A percentile compares a stretch with the other conserved stretches of the same genome.
Evolutionary conservation across 2,329 filamentous ascomycete species (phyloP).

Genomic region (Colletotrichum sp.): DNA sequence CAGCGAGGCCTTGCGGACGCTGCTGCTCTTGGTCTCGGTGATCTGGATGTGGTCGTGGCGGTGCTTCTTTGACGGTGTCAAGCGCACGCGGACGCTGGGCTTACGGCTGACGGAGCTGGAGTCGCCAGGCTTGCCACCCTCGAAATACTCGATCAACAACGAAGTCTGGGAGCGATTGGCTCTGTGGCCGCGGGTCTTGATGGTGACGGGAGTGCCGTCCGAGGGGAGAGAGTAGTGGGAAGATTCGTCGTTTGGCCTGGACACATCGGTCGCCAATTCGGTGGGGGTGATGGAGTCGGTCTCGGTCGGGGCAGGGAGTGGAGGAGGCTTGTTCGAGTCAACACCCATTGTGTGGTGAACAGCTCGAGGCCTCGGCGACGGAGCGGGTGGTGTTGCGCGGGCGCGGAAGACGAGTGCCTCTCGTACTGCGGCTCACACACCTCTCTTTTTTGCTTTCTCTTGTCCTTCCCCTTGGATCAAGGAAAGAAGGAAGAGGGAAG

Average conservation of each 20-base stretch:
- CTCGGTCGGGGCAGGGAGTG: conserved; percentile 81
- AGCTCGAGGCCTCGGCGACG: conserved; percentile 16
- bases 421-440: conserved; percentile 19
- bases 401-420: conserved; percentile 15
- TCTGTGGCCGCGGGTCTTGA: conserved; percentile 74
- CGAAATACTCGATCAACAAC: conserved; percentile 93
- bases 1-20: conserved; percentile 68
- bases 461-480: conserved; percentile 13
- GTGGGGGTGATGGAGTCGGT: conserved; percentile 69
- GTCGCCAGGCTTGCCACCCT: conserved; percentile 69
- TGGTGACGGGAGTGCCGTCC: conserved; percentile 90
- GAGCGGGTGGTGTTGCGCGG: conserved; percentile 8
- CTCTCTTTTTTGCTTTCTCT: conserved; percentile 7
- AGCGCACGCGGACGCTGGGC: conserved; percentile 79
- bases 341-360: conserved; percentile 54
- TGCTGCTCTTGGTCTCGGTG: conserved; percentile 75
- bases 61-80: conserved; percentile 78
- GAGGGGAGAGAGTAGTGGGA: conserved; percentile 83
- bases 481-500: conserved; percentile 11
- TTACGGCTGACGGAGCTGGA: conserved; percentile 66
- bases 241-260: conserved; percentile 69
- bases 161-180: conserved; percentile 80
- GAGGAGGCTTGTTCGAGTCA: conserved; percentile 63
- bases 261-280: conserved; percentile 72
- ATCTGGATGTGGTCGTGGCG: conserved; percentile 83